These are phyloP conservation scores for Thermothielavioides terrestris DNA, from an alignment of 495 filamentous ascomycete species.

Conservation along the genomic window DNA sequence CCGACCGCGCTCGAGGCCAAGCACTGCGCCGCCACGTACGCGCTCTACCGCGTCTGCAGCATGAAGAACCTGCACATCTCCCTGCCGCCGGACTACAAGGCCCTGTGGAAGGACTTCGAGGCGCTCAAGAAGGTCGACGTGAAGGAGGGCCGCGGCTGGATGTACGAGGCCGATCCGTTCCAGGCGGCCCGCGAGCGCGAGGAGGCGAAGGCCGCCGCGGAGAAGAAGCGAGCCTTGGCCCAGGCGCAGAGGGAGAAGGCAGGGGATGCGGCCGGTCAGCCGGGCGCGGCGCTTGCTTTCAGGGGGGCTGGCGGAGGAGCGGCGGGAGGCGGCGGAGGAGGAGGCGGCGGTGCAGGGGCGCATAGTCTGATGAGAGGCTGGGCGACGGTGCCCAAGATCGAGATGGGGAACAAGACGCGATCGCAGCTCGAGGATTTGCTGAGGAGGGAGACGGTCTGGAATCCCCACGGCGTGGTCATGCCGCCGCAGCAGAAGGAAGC, in stretches of 20 bases:
- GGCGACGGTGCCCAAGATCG: constrained; percentile 78
- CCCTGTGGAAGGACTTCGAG: constrained; percentile 83
- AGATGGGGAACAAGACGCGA: constrained; percentile 75
- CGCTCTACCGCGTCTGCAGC: constrained; percentile 80
- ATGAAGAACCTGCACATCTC: constrained; percentile 92
- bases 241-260: constrained; percentile 56
- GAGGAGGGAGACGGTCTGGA: constrained; percentile 73
- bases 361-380: constrained; percentile 57
- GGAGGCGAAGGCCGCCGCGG: constrained; percentile 57
- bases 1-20: constrained; percentile 78
- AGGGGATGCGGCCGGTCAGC: constrained; percentile 37
- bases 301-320: constrained; percentile 20
- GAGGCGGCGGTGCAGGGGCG: constrained; percentile 11
- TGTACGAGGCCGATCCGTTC: constrained; percentile 96
- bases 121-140: constrained; percentile 68
- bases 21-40: constrained; percentile 86
- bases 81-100: constrained; percentile 80
- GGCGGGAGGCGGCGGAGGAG: constrained; percentile 11
- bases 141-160: constrained; percentile 69
- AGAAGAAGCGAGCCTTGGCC: constrained; percentile 60
- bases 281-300: constrained; percentile 33
- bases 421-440: constrained; percentile 70
- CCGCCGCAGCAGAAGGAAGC: constrained; percentile 43
- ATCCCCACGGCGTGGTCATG: constrained; percentile 63
- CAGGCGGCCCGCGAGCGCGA: constrained; percentile 67